phyloP scores from a whole-genome alignment of 345 rosid genomes.

The Syzygium aqueum region DNA sequence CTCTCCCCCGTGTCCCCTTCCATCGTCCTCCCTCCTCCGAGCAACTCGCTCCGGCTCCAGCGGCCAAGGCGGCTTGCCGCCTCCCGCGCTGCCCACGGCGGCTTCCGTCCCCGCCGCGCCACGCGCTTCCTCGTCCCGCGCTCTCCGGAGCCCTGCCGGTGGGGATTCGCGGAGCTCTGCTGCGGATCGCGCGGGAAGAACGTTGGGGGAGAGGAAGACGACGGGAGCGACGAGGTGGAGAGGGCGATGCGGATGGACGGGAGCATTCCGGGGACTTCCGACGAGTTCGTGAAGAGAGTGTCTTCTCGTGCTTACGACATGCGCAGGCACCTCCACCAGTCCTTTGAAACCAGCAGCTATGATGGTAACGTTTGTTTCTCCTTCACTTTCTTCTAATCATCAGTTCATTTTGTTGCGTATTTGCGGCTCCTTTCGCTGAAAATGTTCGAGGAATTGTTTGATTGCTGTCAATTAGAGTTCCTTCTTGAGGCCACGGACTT shows the following conservation, averaged over 20 bases:
- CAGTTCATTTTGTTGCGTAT: background rate
- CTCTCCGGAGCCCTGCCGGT: conserved; percentile 1
- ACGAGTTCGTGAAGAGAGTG: conserved; percentile 74
- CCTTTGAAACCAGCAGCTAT: conserved; percentile 79
- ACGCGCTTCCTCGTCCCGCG: conserved; percentile 14
- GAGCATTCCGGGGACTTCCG: conserved; percentile 70
- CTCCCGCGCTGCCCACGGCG: conserved; percentile 9
- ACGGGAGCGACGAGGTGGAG: conserved; percentile 54
- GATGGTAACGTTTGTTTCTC: conserved; percentile 41
- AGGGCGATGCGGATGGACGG: conserved; percentile 92
- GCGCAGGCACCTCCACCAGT: conserved; percentile 80
- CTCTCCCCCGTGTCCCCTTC: conserved; percentile 67
- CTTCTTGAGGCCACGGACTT: background rate
- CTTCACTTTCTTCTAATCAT: background rate
- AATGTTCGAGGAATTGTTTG: background rate
- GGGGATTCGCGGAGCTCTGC: conserved; percentile 15
- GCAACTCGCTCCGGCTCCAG: conserved; percentile 16
- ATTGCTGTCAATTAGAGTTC: background rate
- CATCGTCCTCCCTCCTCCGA: conserved; percentile 62
- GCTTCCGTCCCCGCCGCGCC: conserved; percentile 15
- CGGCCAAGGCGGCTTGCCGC: conserved; percentile 20
- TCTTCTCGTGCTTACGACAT: conserved; percentile 97
- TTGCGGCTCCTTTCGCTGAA: background rate
- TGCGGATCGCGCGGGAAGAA: conserved; percentile 26
- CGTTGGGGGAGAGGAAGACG: conserved; percentile 27